Evolutionary conservation across 345 rosid species (phyloP).

Genomic region (Aurinia saxatilis): DNA sequence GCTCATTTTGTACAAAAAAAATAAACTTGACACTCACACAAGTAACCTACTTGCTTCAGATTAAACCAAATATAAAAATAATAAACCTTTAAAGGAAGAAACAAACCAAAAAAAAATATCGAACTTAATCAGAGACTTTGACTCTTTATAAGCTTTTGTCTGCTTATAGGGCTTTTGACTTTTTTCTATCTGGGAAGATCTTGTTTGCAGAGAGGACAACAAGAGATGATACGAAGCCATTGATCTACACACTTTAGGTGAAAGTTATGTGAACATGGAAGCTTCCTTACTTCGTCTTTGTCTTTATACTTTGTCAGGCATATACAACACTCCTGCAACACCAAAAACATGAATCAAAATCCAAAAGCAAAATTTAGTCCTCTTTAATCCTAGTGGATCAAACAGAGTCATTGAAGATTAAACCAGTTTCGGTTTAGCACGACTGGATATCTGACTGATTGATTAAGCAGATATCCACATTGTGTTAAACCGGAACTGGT

Average conservation of each 20-base stretch:
- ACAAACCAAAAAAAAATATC: neutral
- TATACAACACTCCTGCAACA: constrained; percentile 82
- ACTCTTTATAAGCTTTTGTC: constrained; percentile 11
- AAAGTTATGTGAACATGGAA: constrained; percentile 90
- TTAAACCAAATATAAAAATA: neutral
- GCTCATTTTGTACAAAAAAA: constrained; percentile 29
- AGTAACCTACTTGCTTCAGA: constrained; percentile 26
- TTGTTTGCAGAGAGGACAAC: constrained; percentile 96
- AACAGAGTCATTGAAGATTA: neutral
- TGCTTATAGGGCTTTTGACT: neutral
- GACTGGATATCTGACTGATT: neutral
- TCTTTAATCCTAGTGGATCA: neutral
- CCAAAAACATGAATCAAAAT: neutral
- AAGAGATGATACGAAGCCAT: constrained; percentile 90
- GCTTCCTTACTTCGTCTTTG: constrained; percentile 74
- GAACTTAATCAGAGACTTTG: neutral
- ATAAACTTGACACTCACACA: constrained; percentile 21
- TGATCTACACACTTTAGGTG: constrained; percentile 95
- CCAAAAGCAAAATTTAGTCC: neutral
- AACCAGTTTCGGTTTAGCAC: neutral
- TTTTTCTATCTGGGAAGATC: constrained; percentile 42
- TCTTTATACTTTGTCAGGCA: constrained; percentile 82
- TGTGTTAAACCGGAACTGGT: neutral
- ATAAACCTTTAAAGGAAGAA: neutral
- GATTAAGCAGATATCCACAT: neutral